Conservation (phyloP, 495 filamentous ascomycete species). For the Penicillium samsonianum region DNA sequence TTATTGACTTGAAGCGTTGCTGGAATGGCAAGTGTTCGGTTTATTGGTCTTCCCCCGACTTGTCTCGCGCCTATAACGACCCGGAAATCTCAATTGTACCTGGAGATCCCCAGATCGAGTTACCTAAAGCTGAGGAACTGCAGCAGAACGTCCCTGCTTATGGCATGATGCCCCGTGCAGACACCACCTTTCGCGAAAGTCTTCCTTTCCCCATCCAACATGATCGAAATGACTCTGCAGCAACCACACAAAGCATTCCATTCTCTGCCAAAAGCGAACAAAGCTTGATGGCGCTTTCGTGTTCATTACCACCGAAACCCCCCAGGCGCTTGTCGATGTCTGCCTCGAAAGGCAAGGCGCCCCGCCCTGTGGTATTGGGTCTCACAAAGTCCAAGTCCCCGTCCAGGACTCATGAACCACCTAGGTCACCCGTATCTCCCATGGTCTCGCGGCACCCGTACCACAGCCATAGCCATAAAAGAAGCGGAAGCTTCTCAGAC, state of each 20-base stretch:
- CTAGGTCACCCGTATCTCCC: conserved; percentile 28
- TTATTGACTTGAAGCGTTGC: conserved; percentile 93
- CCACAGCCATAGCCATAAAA: conserved; percentile 60
- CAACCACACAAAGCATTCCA: conserved; percentile 47
- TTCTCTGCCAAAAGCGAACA: conserved; percentile 54
- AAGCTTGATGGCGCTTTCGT: conserved; percentile 71
- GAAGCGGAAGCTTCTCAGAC: conserved; percentile 81
- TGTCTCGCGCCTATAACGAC: conserved; percentile 51
- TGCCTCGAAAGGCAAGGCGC: conserved; percentile 48
- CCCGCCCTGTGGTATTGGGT: conserved; percentile 61
- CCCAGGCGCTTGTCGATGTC: conserved; percentile 48
- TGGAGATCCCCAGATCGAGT: conserved; percentile 56
- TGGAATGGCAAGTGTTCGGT: conserved; percentile 89
- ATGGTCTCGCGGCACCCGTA: conserved; percentile 37
- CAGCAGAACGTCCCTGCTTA: conserved; percentile 14
- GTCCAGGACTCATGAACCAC: conserved; percentile 24
- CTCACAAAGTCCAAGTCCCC: conserved; percentile 25
- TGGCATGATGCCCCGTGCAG: conserved; percentile 7
- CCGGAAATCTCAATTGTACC: conserved; percentile 72
- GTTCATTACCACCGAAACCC: conserved; percentile 74
- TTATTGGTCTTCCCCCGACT: conserved; percentile 80
- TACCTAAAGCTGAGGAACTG: conserved; percentile 17
- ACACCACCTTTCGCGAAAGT: conserved; percentile 36
- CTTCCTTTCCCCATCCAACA: conserved; percentile 32
- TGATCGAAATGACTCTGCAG: conserved; percentile 47